These are phyloP conservation scores for Penicillium chermesinum DNA, from an alignment of 495 filamentous ascomycete species.

Conservation along the genomic window DNA sequence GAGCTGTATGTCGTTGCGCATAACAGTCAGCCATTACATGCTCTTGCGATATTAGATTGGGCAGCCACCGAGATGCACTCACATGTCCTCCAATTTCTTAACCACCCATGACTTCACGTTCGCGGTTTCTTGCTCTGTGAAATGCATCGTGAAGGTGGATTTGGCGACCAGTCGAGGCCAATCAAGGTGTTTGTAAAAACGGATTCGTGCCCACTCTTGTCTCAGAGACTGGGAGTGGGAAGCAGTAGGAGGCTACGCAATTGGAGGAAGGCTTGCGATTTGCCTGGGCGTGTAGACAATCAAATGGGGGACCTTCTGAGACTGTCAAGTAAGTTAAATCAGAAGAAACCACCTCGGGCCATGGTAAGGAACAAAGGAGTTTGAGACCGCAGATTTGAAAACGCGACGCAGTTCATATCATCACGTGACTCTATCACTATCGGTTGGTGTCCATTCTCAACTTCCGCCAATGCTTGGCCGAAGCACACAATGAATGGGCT, in stretches of 20 bases:
- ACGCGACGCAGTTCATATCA: constrained; percentile 16
- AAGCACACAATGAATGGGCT: no score
- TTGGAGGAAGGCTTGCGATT: background rate
- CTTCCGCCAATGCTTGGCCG: no score
- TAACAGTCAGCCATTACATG: constrained; percentile 3
- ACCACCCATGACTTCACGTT: constrained; percentile 86
- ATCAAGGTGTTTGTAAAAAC: no score
- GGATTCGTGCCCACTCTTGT: no score
- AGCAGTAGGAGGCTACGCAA: background rate
- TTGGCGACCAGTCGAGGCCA: background rate
- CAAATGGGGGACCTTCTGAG: background rate
- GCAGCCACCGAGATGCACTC: constrained; percentile 28
- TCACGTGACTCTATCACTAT: constrained; percentile 15
- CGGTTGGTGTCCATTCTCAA: background rate
- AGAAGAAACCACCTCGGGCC: background rate
- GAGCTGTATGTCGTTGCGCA: constrained; percentile 49
- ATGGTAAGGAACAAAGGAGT: constrained; percentile 3
- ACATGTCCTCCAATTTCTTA: constrained; percentile 88
- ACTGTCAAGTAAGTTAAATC: background rate
- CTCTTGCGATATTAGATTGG: background rate
- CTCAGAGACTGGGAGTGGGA: background rate
- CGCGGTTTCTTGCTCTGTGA: constrained; percentile 67
- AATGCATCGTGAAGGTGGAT: constrained; percentile 53
- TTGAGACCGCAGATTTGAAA: constrained; percentile 10
- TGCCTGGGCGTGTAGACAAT: background rate